A percentile compares a stretch with the other conserved stretches of the same genome.
Evolutionary conservation across 2,329 filamentous ascomycete genomes (phyloP).

Genomic region (Aureobasidium sp.): DNA sequence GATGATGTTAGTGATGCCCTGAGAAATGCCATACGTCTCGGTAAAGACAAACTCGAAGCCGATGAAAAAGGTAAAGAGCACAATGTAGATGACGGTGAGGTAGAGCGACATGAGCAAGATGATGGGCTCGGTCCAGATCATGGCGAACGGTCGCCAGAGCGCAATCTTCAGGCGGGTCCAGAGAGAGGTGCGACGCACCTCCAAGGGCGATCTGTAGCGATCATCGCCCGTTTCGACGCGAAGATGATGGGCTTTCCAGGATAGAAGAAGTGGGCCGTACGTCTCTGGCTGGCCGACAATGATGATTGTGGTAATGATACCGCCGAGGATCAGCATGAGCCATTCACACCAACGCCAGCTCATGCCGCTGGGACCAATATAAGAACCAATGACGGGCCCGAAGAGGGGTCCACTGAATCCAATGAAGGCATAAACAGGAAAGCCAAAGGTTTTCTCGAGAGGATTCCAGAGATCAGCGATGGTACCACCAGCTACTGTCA

Average conservation of each 20-base stretch:
- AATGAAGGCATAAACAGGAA: constrained; percentile 22
- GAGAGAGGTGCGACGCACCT: constrained; percentile 18
- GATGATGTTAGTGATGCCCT: constrained; percentile 38
- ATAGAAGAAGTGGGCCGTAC: constrained; percentile 36
- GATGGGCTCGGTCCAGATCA: constrained; percentile 34
- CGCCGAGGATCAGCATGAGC: constrained; percentile 31
- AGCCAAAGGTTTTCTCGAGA: constrained; percentile 21
- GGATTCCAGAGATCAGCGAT: constrained; percentile 25
- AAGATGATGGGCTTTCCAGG: constrained; percentile 32
- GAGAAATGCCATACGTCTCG: constrained; percentile 35
- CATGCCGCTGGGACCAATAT: constrained; percentile 17
- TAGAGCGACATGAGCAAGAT: constrained; percentile 45
- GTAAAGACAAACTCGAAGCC: constrained; percentile 47
- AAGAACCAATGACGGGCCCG: constrained; percentile 20
- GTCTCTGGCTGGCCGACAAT: constrained; percentile 46
- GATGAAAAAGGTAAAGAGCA: constrained; percentile 48
- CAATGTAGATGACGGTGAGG: constrained; percentile 46
- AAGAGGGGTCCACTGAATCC: constrained; percentile 18
- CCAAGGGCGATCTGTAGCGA: constrained; percentile 21
- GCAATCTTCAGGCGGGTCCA: constrained; percentile 18
- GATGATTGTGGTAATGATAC: constrained; percentile 23
- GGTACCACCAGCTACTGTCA: constrained; percentile 23
- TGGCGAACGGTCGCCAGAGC: constrained; percentile 20
- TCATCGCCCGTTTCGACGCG: constrained; percentile 23
- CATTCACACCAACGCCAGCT: constrained; percentile 36